Evolutionary conservation across 148 eudicot genomes (phyloP).

Genomic region (Hydrangea macrophylla): DNA sequence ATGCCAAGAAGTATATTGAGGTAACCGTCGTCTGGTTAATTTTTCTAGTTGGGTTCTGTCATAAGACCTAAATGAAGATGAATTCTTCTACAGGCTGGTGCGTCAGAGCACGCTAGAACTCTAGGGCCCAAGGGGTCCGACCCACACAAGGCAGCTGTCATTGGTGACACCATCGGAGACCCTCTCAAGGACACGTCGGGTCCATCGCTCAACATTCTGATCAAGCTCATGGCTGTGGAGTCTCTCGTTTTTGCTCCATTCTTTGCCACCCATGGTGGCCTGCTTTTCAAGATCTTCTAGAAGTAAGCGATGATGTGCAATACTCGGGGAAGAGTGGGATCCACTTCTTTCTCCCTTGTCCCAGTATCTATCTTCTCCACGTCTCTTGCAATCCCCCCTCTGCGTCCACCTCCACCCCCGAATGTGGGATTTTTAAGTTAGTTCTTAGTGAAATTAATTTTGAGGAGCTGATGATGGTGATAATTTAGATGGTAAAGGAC

Average conservation of each 20-base stretch:
- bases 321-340: neutral
- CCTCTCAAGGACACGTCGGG: conserved; percentile 87
- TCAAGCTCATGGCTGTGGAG: conserved; percentile 92
- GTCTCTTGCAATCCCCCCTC: neutral
- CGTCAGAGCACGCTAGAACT: conserved; percentile 68
- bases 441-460: conserved; percentile 5
- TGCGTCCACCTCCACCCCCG: neutral
- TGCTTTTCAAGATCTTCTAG: conserved; percentile 33
- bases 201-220: conserved; percentile 79
- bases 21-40: conserved; percentile 27
- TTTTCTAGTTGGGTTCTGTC: neutral
- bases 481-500: neutral
- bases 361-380: neutral
- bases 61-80: neutral
- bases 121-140: conserved; percentile 93
- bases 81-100: conserved; percentile 56
- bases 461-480: conserved; percentile 16
- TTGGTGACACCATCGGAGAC: conserved; percentile 84
- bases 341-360: neutral
- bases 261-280: conserved; percentile 76
- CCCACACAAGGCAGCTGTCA: conserved; percentile 89
- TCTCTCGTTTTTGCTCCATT: conserved; percentile 87
- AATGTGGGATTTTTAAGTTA: conserved; percentile 1
- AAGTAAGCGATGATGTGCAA: neutral
- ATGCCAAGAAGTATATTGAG: conserved; percentile 95